These are phyloP conservation scores for Cladorrhinum sp. DNA, from an alignment of 2,329 filamentous ascomycete genomes.

Conservation along the genomic window DNA sequence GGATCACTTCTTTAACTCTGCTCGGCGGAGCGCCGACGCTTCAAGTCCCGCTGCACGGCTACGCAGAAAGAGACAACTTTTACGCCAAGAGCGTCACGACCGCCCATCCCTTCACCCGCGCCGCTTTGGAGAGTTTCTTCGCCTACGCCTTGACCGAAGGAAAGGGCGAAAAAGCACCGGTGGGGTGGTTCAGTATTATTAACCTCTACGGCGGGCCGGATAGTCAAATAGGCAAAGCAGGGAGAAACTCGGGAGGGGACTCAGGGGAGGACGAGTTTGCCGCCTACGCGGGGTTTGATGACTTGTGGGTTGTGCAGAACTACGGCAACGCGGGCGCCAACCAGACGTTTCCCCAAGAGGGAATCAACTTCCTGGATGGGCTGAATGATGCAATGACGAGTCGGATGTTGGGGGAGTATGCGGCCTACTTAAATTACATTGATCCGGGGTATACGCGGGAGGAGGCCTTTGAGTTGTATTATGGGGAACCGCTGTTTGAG, in stretches of 20 bases:
- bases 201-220: constrained; percentile 32
- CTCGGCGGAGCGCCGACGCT: constrained; percentile 25
- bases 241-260: not conserved
- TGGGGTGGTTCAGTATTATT: constrained; percentile 31
- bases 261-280: constrained; percentile 12
- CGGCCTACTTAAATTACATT: constrained; percentile 33
- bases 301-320: constrained; percentile 31
- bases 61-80: constrained; percentile 30
- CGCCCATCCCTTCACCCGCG: constrained; percentile 25
- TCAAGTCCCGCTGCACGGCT: constrained; percentile 5
- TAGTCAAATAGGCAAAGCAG: constrained; percentile 23
- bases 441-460: constrained; percentile 27
- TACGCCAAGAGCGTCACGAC: constrained; percentile 37
- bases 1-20: constrained; percentile 22
- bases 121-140: constrained; percentile 29
- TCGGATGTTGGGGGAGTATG: constrained; percentile 21
- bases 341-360: constrained; percentile 15
- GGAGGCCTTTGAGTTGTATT: constrained; percentile 31
- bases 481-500: constrained; percentile 28
- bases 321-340: constrained; percentile 5
- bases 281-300: constrained; percentile 29
- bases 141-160: constrained; percentile 19
- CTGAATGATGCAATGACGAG: constrained; percentile 26
- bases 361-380: constrained; percentile 24
- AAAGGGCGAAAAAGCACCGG: constrained; percentile 9